A percentile compares a stretch with the other conserved stretches of the same genome.
phyloP scores from a whole-genome alignment of 1,284 basidiomycete species.

The Volvariella volvacea region DNA sequence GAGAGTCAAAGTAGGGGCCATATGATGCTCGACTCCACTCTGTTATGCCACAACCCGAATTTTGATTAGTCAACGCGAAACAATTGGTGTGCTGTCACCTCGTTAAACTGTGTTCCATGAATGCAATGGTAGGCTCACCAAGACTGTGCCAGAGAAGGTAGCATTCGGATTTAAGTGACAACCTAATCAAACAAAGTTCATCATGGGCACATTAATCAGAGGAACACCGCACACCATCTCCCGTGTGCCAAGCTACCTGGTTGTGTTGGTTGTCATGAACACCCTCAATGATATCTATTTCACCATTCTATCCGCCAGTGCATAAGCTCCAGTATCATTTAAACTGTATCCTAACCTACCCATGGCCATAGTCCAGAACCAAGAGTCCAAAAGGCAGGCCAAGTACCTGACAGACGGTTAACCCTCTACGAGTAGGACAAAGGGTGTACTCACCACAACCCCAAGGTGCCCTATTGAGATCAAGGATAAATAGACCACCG shows the following conservation, averaged over 20 bases:
- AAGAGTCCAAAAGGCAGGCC: slow-evolving; percentile 62
- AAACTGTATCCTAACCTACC: slow-evolving; percentile 27
- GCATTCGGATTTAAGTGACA: slow-evolving; percentile 25
- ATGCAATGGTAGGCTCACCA: slow-evolving; percentile 28
- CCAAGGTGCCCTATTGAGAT: slow-evolving; percentile 58
- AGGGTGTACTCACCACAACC: slow-evolving; percentile 46
- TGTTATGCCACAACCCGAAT: slow-evolving; percentile 63
- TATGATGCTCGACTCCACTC: slow-evolving; percentile 70
- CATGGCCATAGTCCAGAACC: slow-evolving; percentile 39
- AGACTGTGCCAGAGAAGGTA: slow-evolving; percentile 51
- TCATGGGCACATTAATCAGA: neutral
- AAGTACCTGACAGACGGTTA: slow-evolving; percentile 36
- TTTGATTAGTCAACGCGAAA: slow-evolving; percentile 42
- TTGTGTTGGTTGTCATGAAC: slow-evolving; percentile 74
- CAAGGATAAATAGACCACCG: slow-evolving; percentile 59
- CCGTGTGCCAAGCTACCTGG: slow-evolving; percentile 71
- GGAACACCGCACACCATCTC: slow-evolving; percentile 30
- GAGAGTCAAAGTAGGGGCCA: slow-evolving; percentile 62
- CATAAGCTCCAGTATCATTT: neutral
- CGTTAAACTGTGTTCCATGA: neutral
- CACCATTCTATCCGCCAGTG: slow-evolving; percentile 44
- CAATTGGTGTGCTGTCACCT: slow-evolving; percentile 43
- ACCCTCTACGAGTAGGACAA: neutral
- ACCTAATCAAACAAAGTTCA: slow-evolving; percentile 8
- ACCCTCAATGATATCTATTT: slow-evolving; percentile 79